Conservation (phyloP, 352 stramenopile genomes). For the Aphanomyces euteiches region DNA sequence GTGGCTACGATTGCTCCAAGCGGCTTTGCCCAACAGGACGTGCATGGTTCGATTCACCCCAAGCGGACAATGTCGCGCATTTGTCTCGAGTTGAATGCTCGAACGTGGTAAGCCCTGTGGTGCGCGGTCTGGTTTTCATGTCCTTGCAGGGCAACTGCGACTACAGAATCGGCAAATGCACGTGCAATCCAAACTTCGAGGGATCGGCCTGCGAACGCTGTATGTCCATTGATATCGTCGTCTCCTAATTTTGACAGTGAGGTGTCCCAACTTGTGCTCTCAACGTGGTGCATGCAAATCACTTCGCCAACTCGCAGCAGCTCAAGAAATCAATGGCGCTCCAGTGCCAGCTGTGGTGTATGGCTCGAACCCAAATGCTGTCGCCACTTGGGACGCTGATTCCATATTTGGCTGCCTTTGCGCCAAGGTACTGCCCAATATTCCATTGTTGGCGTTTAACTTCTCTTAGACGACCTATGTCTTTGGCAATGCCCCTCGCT, state of each 20-base stretch:
- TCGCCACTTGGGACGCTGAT: conserved; percentile 84
- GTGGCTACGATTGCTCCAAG: conserved; percentile 55
- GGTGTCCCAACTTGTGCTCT: conserved; percentile 11
- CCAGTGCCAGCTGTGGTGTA: conserved; percentile 53
- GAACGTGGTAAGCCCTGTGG: conserved; percentile 45
- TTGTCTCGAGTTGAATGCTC: conserved; percentile 56
- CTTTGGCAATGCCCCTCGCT: conserved; percentile 44
- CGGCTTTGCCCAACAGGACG: conserved; percentile 48
- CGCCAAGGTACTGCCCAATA: conserved; percentile 50
- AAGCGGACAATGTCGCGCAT: conserved; percentile 51
- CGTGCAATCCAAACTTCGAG: conserved; percentile 61
- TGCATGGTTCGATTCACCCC: conserved; percentile 65
- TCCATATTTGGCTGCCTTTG: conserved; percentile 84
- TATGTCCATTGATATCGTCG: conserved; percentile 31
- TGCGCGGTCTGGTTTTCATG: conserved; percentile 3
- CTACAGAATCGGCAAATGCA: conserved; percentile 42
- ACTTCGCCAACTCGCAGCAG: conserved; percentile 49
- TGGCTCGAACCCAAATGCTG: conserved; percentile 63
- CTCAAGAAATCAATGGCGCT: conserved; percentile 45
- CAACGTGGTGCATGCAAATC: conserved; percentile 43
- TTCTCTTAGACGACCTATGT: background rate
- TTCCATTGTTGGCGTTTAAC: conserved; percentile 5
- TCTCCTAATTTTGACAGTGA: conserved; percentile 14
- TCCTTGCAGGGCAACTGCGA: conserved; percentile 52
- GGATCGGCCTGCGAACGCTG: conserved; percentile 61